Evolutionary conservation across 1,139 yeast genomes (phyloP), one percentile per base, ranked within the genome.

Genomic region (Magnusiomyces sp.): DNA sequence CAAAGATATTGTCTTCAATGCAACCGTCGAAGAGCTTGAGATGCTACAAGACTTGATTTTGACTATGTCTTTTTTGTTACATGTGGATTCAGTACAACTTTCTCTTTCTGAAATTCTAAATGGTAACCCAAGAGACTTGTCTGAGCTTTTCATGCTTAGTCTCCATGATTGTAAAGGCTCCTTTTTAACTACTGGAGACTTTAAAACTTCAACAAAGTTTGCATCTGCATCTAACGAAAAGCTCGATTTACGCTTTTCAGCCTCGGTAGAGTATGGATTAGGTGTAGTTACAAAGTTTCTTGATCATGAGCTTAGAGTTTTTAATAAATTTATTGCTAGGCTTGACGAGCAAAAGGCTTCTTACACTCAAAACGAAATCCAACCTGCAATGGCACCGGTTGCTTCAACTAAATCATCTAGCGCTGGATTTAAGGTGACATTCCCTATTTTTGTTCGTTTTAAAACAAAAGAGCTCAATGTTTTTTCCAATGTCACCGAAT

Each of bases 141-240:
- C 29, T 23, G 29, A 23, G 5, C 34, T 50, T 16, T 46, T 50
- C 29, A 23, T 5, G 7, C 29, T 23, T 23, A 23, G 29, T 1
- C 40, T 51, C 17, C 19, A 7, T 5, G 51, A 51, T 31, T 49
- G 45, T 32, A 34, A 37, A 16, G 46, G 52, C n/a, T 47, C 54
- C 2, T 11, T 51, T 14, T 43, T 49, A 10, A 36, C 40, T 14
- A 37, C 50, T 16, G 54, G 51, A 1, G 46, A 47, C 5, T 9
- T 51, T 9, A 31, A 40, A 17, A 17, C 50, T 5, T 34, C 50
- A 9, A 37, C 50, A 7, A 51, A 51, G 46, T 46, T 47, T 23
- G 36, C 50, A 7, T 17, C 36, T 3, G 40, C 40, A 20, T 37
- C 52, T 1, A 43, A 29, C 19, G 54, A 51, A 31, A 43, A 40